Evolutionary conservation across 1,284 basidiomycete genomes (phyloP).

Genomic region (Puccinia triticina): DNA sequence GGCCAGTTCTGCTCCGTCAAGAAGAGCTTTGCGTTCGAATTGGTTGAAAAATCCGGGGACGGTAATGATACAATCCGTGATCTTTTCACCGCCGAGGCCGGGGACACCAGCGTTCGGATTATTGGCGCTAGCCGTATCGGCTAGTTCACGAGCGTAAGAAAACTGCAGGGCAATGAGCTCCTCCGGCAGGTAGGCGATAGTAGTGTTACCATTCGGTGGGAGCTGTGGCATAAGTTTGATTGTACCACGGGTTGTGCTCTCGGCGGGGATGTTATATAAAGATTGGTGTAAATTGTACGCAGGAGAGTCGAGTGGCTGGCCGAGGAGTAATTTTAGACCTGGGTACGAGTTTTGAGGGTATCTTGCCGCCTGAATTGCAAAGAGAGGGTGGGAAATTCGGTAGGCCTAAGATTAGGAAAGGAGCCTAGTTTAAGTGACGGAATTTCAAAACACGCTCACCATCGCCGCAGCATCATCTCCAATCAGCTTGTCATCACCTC

Average conservation of each 20-base stretch:
- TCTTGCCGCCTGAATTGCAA: conserved; percentile 69
- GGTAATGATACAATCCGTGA: conserved; percentile 79
- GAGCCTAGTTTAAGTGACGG: conserved; percentile 82
- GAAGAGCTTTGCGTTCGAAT: conserved; percentile 81
- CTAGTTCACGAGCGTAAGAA: conserved; percentile 83
- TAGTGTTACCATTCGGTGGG: conserved; percentile 30
- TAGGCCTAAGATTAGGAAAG: conserved; percentile 47
- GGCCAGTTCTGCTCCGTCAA: conserved; percentile 86
- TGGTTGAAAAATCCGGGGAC: conserved; percentile 83
- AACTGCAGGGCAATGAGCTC: conserved; percentile 95
- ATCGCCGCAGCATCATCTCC: conserved; percentile 47
- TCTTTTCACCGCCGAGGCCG: conserved; percentile 66
- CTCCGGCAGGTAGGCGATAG: conserved; percentile 68
- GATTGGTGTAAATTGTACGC: conserved; percentile 66
- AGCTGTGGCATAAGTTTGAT: conserved; percentile 35
- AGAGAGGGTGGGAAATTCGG: background rate
- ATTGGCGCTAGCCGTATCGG: conserved; percentile 70
- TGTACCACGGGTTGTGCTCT: conserved; percentile 60
- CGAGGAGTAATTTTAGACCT: conserved; percentile 84
- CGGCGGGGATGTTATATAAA: conserved; percentile 68
- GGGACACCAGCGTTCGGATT: conserved; percentile 41
- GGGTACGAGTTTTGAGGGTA: conserved; percentile 87
- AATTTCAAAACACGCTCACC: conserved; percentile 60
- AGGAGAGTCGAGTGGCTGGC: conserved; percentile 68
- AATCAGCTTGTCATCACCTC: conserved; percentile 66